Conservation (phyloP, 208 protist genomes). For the Trypanosoma melophagium region DNA sequence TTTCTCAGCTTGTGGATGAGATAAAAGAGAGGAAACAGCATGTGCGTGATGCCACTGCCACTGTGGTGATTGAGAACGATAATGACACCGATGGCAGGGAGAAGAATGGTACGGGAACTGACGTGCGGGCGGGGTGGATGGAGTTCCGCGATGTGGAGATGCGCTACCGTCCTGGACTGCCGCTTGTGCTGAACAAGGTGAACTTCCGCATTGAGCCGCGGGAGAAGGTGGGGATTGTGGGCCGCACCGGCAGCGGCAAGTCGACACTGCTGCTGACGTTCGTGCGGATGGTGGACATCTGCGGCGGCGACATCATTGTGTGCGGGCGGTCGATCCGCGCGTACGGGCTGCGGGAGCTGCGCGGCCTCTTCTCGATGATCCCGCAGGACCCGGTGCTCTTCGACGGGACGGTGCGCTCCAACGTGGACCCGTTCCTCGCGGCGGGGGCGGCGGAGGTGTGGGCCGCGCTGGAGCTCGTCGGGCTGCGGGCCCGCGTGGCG, state of each 20-base stretch:
- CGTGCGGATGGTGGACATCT: conserved; percentile 66
- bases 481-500: conserved; percentile 36
- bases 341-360: conserved; percentile 50
- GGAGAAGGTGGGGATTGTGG: conserved; percentile 85
- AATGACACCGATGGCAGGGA: neutral
- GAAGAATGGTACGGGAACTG: neutral
- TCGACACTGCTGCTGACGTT: conserved; percentile 79
- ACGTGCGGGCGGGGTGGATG: conserved; percentile 33
- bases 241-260: conserved; percentile 86
- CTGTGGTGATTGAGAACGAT: conserved; percentile 23
- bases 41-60: conserved; percentile 8
- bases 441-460: conserved; percentile 37
- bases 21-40: conserved; percentile 8
- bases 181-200: conserved; percentile 66
- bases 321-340: conserved; percentile 34
- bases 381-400: conserved; percentile 86
- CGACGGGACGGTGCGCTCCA: conserved; percentile 67
- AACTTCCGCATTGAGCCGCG: conserved; percentile 48
- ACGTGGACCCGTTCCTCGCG: conserved; percentile 70
- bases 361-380: conserved; percentile 75
- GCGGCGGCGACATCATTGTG: conserved; percentile 53
- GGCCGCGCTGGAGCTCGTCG: conserved; percentile 48
- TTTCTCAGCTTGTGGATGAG: conserved; percentile 29
- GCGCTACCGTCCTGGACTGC: conserved; percentile 64
- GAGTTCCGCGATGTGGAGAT: conserved; percentile 65